A percentile compares a stretch with the other conserved stretches of the same genome.
These are phyloP conservation scores for Botrytis cinerea DNA, from an alignment of 2,329 filamentous ascomycete genomes.

Conservation along the genomic window DNA sequence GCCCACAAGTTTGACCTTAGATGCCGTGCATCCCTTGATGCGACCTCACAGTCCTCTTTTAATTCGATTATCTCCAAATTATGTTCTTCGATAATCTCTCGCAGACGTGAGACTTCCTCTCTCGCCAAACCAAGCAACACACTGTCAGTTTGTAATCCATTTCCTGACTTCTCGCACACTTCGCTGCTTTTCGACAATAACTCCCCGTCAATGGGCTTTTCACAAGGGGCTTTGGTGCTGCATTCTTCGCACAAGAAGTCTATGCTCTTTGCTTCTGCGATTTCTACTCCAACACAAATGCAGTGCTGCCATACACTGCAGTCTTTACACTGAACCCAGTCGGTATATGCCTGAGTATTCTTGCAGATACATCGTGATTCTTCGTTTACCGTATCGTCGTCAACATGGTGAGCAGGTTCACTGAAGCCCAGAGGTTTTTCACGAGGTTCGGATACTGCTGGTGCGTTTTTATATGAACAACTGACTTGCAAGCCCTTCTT, in stretches of 20 bases:
- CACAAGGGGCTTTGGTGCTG: not conserved
- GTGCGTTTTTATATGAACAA: not conserved
- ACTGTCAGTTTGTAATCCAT: not conserved
- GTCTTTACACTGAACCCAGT: constrained; percentile 10
- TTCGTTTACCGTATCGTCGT: not conserved
- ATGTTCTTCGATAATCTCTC: not conserved
- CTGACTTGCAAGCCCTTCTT: not conserved
- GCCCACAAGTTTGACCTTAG: not conserved
- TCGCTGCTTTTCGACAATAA: not conserved
- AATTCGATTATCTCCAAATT: not conserved
- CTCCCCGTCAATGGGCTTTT: not conserved
- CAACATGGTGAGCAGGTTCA: not conserved
- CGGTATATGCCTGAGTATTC: not conserved
- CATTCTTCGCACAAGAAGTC: not conserved
- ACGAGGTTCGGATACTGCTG: not conserved
- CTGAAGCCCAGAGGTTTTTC: not conserved
- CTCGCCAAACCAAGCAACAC: not conserved
- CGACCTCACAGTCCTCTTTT: not conserved
- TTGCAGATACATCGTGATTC: not conserved
- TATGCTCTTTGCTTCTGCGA: not conserved
- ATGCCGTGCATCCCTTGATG: not conserved
- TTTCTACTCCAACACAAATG: not conserved
- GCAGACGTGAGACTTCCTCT: not conserved
- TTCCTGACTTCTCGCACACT: not conserved
- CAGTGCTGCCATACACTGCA: constrained; percentile 7